Percentiles rank a stretch among this genome's conserved stretches.
Evolutionary conservation across 345 rosid species (phyloP).

Genomic region (Euphorbia lathyris): DNA sequence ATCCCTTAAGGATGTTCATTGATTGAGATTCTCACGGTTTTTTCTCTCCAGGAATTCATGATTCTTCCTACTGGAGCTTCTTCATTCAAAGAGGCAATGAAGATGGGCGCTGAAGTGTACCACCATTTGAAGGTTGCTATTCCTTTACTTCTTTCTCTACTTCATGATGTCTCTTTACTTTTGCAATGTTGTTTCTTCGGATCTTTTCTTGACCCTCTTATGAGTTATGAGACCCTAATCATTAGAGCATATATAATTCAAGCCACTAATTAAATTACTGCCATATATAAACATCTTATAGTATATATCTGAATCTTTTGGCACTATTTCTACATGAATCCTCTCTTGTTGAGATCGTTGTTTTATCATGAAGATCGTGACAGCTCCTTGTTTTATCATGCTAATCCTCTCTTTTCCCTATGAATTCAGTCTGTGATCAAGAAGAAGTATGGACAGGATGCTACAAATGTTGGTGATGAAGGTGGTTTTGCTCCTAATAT

Average conservation of each 20-base stretch:
- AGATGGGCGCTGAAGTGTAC: conserved; percentile 74
- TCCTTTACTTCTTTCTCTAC: too few relatives aligned
- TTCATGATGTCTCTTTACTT: neutral
- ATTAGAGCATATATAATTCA: too few relatives aligned
- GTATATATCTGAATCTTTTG: too few relatives aligned
- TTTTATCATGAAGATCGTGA: neutral
- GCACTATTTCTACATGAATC: too few relatives aligned
- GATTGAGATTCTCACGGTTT: conserved; percentile 10
- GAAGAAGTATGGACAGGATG: conserved; percentile 67
- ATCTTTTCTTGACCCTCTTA: neutral
- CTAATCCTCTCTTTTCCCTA: neutral
- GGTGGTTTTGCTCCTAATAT: conserved; percentile 68
- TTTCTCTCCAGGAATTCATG: conserved; percentile 54
- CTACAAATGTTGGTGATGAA: conserved; percentile 64
- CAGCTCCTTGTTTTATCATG: too few relatives aligned
- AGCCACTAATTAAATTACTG: too few relatives aligned
- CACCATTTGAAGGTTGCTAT: conserved; percentile 54
- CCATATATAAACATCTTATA: too few relatives aligned
- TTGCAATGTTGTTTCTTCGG: neutral
- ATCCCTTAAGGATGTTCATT: neutral
- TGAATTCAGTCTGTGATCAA: conserved; percentile 45
- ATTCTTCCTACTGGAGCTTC: conserved; percentile 66
- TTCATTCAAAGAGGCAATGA: conserved; percentile 72
- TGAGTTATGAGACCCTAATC: neutral
- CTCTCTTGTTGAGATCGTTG: too few relatives aligned